Base-by-base conservation (phyloP, 306 rosid species). In the Dalbergia cultrata region DNA sequence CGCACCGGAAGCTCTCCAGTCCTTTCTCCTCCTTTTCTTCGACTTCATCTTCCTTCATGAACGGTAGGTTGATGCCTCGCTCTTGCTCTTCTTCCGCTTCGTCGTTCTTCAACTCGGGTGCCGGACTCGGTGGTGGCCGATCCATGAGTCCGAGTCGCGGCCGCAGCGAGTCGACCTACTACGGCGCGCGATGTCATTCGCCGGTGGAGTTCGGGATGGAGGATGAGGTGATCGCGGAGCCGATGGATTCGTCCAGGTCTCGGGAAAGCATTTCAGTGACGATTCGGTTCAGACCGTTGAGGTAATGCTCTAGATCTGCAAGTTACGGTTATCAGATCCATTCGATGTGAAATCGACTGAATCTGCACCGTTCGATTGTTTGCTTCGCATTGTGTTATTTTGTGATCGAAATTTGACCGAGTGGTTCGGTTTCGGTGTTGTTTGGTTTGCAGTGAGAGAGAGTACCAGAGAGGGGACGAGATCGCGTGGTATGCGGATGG, bases 401-500 rank as follows among this genome's bases (percentile, higher is more conserved):
- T 81, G 72, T 34, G 78, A 84, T 63, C 26, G 72, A 84, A 84
- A 81, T 87, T 88, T 78, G 88, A 80, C 72, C 74, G 72, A 45
- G 39, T 34, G n/a, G 50, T 73, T 82, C 34, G 54, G 81, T 68
- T 78, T 76, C 35, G 73, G 13, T 82, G 53, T 34, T 35, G 70
- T 86, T 62, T 83, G 81, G 43, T 76, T 76, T 88, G 87, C 91
- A 96, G 99, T 81, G 98, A 90, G 76, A 93, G 97, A 81, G 99
- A 96, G 91, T 96, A 83, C 74, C 98, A 90, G 72, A 92, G 81
- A 88, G 99, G 99, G 18, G 99, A 96, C 39, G 98, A 90, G 84
- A 85, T 93, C 71, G 91, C 97, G 50, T 95, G 99, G 99, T 95
- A 91, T 76, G 92, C 97, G 2, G 99, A 93, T 34, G 99, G 99